These are phyloP conservation scores for Verticillium tricorpus DNA, from an alignment of 2,329 filamentous ascomycete genomes.

Conservation along the genomic window DNA sequence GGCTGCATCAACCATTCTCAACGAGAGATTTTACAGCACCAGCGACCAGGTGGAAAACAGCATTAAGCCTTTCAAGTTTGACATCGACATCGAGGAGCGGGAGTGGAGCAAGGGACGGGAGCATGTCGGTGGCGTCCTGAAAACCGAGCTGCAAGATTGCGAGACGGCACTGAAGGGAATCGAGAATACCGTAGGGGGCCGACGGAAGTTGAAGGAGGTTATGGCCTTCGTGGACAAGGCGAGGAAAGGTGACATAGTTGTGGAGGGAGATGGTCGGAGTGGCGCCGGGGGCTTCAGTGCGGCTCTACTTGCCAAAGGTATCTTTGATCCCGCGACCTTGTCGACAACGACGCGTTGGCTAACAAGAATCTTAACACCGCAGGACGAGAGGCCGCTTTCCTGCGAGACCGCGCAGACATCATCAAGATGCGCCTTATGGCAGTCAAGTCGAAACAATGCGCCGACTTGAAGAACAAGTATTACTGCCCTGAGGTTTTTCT, in stretches of 20 bases:
- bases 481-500: slow-evolving; percentile 96
- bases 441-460: slow-evolving; percentile 86
- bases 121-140: slow-evolving; percentile 75
- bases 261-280: slow-evolving; percentile 77
- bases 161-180: slow-evolving; percentile 72
- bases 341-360: neutral
- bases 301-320: slow-evolving; percentile 77
- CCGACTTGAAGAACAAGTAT: slow-evolving; percentile 82
- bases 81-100: slow-evolving; percentile 87
- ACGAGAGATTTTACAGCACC: slow-evolving; percentile 93
- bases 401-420: slow-evolving; percentile 84
- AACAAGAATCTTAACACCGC: neutral
- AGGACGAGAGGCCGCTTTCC: slow-evolving; percentile 92
- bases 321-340: slow-evolving; percentile 16
- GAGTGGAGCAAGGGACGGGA: slow-evolving; percentile 87
- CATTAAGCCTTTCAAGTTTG: slow-evolving; percentile 98
- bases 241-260: slow-evolving; percentile 74
- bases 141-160: slow-evolving; percentile 80
- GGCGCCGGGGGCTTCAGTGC: slow-evolving; percentile 94
- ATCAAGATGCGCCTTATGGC: slow-evolving; percentile 87
- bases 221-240: slow-evolving; percentile 88
- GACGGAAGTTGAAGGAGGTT: slow-evolving; percentile 82
- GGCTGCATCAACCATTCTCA: slow-evolving; percentile 82
- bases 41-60: slow-evolving; percentile 98
- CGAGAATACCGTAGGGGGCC: slow-evolving; percentile 74